Base-by-base conservation (phyloP, 140 eudicot genomes). In the Oenanthe javanica region DNA sequence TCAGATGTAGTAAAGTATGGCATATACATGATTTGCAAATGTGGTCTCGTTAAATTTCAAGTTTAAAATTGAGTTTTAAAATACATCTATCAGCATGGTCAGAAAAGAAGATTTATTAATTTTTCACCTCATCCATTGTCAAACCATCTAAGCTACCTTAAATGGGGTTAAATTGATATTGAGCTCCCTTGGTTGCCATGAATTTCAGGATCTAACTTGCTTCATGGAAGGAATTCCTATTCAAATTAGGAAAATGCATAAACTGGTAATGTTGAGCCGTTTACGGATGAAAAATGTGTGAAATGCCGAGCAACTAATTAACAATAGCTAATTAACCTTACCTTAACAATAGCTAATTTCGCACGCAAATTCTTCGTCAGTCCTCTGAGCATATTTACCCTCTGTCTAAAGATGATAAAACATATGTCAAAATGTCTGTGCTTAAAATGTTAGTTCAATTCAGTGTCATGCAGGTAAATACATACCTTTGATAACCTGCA, bases 291-390 rank as follows among this genome's bases (percentile, higher is more conserved):
- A 50, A 46, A 59, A 36, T 21, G 73, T 14, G 5, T 75, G 36
- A 11, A 25, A 77, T 71, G 52, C 67, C 9, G 42, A 46, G 54
- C 4, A 31, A 2, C 0, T 7, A 3, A 36, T 47, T 7, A 25
- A 8, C 0, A 40, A 14, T 5, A 42, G 15, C 18, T 23, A 48
- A 47, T 47, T 9, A 75, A 12, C 4, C 31, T 18, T 59, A 78
- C 81, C 73, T 78, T 19, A 11, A 93, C 50, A 93, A 51, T 92
- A 36, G 40, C 40, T 36, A 36, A 93, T 93, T 80, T 93, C 97
- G 75, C 97, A 85, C 4, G 92, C 90, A 76, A 91, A 91, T 80
- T 93, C 98, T 82, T 88, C 92, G 81, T 93, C 98, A 0, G 92
- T 90, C 79, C 87, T 90, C 98, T 97, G 91, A 10, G 96, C 97